These are phyloP conservation scores for Cladosporium sp. DNA, from an alignment of 2,329 filamentous ascomycete species.

Conservation along the genomic window DNA sequence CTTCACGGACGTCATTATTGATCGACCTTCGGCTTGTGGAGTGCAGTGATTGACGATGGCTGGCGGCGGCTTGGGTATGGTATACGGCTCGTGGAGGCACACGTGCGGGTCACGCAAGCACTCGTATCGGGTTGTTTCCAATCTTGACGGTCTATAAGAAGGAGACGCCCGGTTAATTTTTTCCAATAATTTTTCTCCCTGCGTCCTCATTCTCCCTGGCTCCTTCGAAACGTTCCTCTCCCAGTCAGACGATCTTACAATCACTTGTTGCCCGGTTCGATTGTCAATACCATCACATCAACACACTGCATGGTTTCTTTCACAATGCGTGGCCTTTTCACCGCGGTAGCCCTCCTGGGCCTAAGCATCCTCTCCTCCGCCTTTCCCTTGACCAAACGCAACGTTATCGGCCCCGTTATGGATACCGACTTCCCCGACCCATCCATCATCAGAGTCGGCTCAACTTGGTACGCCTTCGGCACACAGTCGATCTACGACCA, in stretches of 20 bases:
- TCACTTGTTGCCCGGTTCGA: no score
- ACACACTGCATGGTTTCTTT: no score
- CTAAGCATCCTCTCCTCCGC: neutral
- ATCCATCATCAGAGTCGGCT: slow-evolving; percentile 26
- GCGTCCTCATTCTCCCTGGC: no score
- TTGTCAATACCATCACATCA: no score
- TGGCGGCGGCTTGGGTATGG: neutral
- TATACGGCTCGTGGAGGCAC: slow-evolving; percentile 1
- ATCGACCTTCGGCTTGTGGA: slow-evolving; percentile 3
- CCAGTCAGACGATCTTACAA: no score
- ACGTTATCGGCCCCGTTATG: slow-evolving; percentile 12
- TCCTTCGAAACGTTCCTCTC: no score
- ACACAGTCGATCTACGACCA: slow-evolving; percentile 23
- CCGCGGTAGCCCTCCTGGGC: neutral
- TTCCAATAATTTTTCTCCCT: no score
- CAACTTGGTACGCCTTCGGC: slow-evolving; percentile 33
- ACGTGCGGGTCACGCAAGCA: neutral
- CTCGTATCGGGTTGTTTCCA: neutral
- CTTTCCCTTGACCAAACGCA: neutral
- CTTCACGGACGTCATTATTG: slow-evolving; percentile 4
- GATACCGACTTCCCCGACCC: slow-evolving; percentile 32
- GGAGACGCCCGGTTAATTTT: no score
- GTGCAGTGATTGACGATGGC: slow-evolving; percentile 5
- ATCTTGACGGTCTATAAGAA: neutral
- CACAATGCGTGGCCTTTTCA: neutral